A percentile compares a stretch with the other conserved stretches of the same genome.
Evolutionary conservation across 176 grass and related monocot genomes (phyloP).

Genomic region (Eleusine indica): DNA sequence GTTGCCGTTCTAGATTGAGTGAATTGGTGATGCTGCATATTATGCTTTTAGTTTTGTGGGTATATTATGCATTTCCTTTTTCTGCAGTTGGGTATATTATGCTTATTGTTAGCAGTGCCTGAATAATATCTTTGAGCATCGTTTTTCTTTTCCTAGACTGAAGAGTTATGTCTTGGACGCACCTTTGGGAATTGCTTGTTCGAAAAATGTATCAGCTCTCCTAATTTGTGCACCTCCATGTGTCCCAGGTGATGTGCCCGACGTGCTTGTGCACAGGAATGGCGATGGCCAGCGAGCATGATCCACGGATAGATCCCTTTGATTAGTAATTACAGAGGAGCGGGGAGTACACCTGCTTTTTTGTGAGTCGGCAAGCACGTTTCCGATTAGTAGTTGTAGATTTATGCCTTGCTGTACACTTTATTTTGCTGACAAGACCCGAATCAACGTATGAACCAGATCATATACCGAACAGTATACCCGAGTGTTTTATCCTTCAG

Average conservation of each 20-base stretch:
- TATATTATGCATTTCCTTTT: too few relatives aligned
- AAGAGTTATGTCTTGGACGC: background rate
- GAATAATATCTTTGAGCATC: background rate
- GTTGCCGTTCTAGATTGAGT: constrained; percentile 12
- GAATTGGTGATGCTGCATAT: background rate
- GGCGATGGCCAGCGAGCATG: constrained; percentile 95
- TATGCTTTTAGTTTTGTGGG: background rate
- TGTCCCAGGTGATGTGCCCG: constrained; percentile 89
- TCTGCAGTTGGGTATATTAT: background rate
- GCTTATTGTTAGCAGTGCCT: background rate
- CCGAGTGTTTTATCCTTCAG: too few relatives aligned
- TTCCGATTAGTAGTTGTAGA: background rate
- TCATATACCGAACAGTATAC: background rate
- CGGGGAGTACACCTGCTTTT: background rate
- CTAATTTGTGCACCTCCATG: background rate
- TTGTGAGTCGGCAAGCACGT: background rate
- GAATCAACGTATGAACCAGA: background rate
- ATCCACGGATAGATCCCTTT: constrained; percentile 92
- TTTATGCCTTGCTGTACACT: background rate
- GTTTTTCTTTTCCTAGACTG: background rate
- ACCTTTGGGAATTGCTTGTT: background rate
- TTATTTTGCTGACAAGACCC: background rate
- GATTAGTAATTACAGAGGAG: constrained; percentile 45
- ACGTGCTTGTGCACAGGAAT: constrained; percentile 96
- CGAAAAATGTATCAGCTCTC: background rate